Conservation (phyloP, 1,284 basidiomycete species). For the Rhodotorula sp. region DNA sequence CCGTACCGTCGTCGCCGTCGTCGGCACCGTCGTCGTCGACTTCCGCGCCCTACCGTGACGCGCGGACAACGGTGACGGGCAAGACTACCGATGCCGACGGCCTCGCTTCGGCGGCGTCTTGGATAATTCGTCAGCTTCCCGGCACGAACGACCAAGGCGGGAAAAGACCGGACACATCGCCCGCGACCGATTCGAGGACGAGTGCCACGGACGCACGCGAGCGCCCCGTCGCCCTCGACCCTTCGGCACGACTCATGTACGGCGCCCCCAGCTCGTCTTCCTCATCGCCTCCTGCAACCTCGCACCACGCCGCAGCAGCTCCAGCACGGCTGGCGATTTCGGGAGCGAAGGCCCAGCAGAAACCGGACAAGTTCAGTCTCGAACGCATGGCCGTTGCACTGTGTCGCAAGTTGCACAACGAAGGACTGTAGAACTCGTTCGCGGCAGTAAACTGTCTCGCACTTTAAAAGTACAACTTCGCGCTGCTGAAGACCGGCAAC, state of each 20-base stretch:
- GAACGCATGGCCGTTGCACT: conserved; percentile 75
- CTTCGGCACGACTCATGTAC: not conserved
- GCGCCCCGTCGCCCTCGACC: not conserved
- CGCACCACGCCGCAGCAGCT: not conserved
- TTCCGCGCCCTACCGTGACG: not conserved
- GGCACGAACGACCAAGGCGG: conserved; percentile 1
- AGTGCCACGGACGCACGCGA: not conserved
- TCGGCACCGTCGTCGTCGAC: not conserved
- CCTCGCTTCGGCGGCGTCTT: conserved; percentile 40
- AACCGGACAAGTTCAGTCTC: conserved; percentile 56
- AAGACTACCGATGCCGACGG: conserved; percentile 20
- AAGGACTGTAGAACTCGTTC: conserved; percentile 54
- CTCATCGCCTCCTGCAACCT: not conserved
- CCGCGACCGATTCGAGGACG: not conserved
- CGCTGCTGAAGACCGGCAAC: no score
- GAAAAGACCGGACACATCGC: not conserved
- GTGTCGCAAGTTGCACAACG: conserved; percentile 72
- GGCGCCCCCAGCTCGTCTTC: conserved; percentile 19
- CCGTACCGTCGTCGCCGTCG: not conserved
- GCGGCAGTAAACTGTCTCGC: not conserved
- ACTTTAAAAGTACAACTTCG: no score
- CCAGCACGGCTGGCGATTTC: conserved; percentile 29
- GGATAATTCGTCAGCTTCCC: conserved; percentile 44
- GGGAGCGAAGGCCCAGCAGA: conserved; percentile 1
- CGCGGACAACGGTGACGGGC: no score